A percentile compares a stretch with the other conserved stretches of the same genome.
phyloP scores from a whole-genome alignment of 139 green algal genomes.

The Tetraselmis striata region DNA sequence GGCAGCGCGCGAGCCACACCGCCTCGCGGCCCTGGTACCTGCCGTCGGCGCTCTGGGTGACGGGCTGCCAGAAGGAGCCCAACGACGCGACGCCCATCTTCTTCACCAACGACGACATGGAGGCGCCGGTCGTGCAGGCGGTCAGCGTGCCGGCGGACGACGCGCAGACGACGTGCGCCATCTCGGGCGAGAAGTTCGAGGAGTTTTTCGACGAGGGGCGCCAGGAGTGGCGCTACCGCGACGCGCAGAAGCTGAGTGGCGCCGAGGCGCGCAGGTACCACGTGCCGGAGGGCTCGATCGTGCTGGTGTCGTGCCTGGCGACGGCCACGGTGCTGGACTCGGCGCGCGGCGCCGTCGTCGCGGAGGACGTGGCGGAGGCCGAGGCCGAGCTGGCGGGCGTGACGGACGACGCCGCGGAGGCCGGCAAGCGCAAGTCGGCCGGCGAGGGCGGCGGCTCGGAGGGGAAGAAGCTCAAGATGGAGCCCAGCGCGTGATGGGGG shows the following conservation, averaged over 20 bases:
- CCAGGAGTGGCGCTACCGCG: conserved; percentile 63
- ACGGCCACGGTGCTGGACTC: not conserved
- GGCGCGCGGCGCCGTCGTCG: not conserved
- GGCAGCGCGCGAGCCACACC: conserved; percentile 2
- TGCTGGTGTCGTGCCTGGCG: conserved; percentile 30
- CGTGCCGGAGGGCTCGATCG: conserved; percentile 27
- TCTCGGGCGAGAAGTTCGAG: conserved; percentile 61
- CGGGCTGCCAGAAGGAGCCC: conserved; percentile 27
- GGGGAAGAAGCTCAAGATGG: not conserved
- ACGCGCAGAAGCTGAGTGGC: conserved; percentile 15
- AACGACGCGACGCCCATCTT: conserved; percentile 1
- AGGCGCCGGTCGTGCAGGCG: not conserved
- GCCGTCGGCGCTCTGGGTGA: conserved; percentile 52
- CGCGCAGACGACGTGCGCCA: conserved; percentile 37
- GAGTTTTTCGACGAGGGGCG: conserved; percentile 54
- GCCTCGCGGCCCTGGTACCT: conserved; percentile 53
- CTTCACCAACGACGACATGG: conserved; percentile 6
- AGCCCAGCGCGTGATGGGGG: not conserved
- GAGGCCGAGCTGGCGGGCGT: not conserved
- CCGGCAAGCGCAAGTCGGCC: not conserved
- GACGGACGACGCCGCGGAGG: not conserved
- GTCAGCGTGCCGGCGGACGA: conserved; percentile 42
- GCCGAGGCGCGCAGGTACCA: conserved; percentile 34
- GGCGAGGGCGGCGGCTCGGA: not conserved
- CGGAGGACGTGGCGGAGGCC: not conserved